Base-by-base conservation (phyloP, 805 yeast species). In the Tetrapisispora fleetii region DNA sequence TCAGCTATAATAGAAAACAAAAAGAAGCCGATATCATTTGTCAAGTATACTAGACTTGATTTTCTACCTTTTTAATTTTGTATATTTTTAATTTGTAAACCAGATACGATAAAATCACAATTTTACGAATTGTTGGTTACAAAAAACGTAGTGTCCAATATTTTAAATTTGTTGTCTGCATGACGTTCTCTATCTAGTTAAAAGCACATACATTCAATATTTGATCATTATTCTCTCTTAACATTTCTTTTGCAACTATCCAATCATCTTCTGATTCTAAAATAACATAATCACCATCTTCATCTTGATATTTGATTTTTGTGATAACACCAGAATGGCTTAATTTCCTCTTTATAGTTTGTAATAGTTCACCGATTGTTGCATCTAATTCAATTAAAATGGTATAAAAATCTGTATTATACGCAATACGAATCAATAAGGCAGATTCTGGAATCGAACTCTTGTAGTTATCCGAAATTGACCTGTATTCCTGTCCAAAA, bases 251-350 rank as follows among this genome's bases (percentile, higher is more conserved):
- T 2, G 95, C 97, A 62, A 90, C 79, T 28, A 65, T 68, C 86
- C 96, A 85, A 63, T 91, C 98, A 46, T 91, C 97, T 52, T 83
- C 84, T 32, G 88, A 79, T 55, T 81, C 85, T 67, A 91, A 79
- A 43, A 85, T 80, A 40, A 93, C 95, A 62, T 78, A 83, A 63
- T 93, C 99, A 17, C 95, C 96, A 63, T 93, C 99, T 67, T 93
- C 99, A 65, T 93, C 99, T 62, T 80, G 80, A 63, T 88, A 91
- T 64, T 81, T 82, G 52, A 93, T 73, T 58, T 83, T 71, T 49
- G 69, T 67, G 43, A 70, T 54, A 14, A 65, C 73, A 22, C 82
- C 84, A 48, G 79, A 72, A 46, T 77, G 75, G 41, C 73, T 69
- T 43, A 81, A 62, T 58, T 81, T 80, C 44, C 73, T 73, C 52